phyloP scores from a whole-genome alignment of 2,329 filamentous ascomycete species.

The Elsinoe arachidis region DNA sequence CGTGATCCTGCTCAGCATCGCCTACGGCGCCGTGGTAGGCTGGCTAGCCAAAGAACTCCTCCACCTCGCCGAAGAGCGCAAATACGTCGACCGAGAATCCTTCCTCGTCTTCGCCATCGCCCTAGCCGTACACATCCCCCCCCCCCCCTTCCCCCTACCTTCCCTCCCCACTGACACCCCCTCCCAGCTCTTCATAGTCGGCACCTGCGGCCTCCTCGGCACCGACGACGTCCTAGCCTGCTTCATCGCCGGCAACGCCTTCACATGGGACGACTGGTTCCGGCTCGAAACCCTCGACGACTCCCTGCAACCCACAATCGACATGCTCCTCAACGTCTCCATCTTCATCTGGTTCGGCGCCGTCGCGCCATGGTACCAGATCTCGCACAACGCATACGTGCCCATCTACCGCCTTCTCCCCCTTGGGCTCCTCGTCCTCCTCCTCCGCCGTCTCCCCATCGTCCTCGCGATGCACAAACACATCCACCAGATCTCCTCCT shows the following conservation, averaged over 20 bases:
- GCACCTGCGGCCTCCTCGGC: conserved; percentile 78
- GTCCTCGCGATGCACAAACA: conserved; percentile 63
- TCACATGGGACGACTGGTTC: conserved; percentile 94
- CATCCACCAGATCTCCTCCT: conserved; percentile 70
- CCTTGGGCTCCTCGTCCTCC: conserved; percentile 65
- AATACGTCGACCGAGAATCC: conserved; percentile 77
- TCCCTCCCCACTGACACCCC: background rate
- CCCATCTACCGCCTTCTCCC: conserved; percentile 64
- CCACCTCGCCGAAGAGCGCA: conserved; percentile 72
- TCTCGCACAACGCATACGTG: conserved; percentile 59
- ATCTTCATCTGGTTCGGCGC: conserved; percentile 91
- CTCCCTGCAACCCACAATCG: conserved; percentile 85
- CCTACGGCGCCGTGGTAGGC: conserved; percentile 69
- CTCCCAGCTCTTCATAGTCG: conserved; percentile 64
- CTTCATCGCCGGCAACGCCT: conserved; percentile 84
- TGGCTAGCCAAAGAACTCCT: conserved; percentile 75
- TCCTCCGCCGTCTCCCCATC: conserved; percentile 70
- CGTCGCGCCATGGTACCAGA: conserved; percentile 69
- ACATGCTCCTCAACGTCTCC: conserved; percentile 84
- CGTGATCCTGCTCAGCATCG: conserved; percentile 66
- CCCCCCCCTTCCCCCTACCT: background rate
- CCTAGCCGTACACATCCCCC: conserved; percentile 51
- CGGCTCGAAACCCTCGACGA: conserved; percentile 81
- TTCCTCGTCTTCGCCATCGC: conserved; percentile 82
- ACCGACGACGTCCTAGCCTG: conserved; percentile 86